A percentile compares a stretch with the other conserved stretches of the same genome.
Conservation (phyloP, 352 stramenopile species). For the Phytophthora rubi region DNA sequence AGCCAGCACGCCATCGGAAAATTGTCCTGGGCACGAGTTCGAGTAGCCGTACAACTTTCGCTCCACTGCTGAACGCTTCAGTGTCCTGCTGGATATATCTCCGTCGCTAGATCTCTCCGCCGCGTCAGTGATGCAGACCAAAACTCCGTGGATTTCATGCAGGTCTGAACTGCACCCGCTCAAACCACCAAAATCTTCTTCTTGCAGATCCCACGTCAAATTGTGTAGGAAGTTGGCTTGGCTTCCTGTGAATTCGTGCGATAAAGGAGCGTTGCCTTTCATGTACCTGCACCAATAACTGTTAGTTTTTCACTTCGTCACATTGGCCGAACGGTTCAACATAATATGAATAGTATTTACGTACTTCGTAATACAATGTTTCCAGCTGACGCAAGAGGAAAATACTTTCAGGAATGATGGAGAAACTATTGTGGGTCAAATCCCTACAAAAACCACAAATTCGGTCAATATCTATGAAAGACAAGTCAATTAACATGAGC, state of each 20-base stretch:
- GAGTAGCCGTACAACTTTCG: conserved; percentile 18
- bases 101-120: not conserved
- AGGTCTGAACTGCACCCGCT: not conserved
- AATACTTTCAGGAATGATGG: conserved; percentile 11
- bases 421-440: conserved; percentile 12
- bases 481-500: not conserved
- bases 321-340: not conserved
- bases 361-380: conserved; percentile 6
- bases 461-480: not conserved
- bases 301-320: not conserved
- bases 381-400: conserved; percentile 3
- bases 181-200: conserved; percentile 15
- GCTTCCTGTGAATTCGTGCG: conserved; percentile 10
- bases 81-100: not conserved
- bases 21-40: conserved; percentile 10
- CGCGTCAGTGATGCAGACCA: conserved; percentile 11
- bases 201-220: conserved; percentile 16
- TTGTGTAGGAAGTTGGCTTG: conserved; percentile 21
- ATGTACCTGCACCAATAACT: conserved; percentile 10
- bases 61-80: not conserved
- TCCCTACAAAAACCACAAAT: not conserved
- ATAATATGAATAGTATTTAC: too few species aligned
- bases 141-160: conserved; percentile 15
- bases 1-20: conserved; percentile 19
- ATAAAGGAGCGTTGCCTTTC: conserved; percentile 5